Percentiles rank a stretch among this genome's conserved stretches.
Conservation (phyloP, 257 asterid species). For the Nicotiana noctiflora region DNA sequence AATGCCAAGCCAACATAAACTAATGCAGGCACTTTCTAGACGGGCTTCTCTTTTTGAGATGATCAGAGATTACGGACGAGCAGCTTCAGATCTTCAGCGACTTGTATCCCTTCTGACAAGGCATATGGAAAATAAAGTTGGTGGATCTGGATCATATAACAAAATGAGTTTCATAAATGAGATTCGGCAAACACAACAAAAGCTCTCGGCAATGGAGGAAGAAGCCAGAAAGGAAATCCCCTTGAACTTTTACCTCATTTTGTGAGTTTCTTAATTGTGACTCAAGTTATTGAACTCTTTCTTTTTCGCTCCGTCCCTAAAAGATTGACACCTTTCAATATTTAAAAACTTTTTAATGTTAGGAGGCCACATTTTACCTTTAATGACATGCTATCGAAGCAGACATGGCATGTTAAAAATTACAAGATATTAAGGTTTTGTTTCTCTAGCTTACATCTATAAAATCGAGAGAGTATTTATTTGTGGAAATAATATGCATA, state of each 20-base stretch:
- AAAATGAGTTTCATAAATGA: conserved; percentile 45
- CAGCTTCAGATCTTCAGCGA: conserved; percentile 72
- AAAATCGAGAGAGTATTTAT: not conserved
- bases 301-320: no score
- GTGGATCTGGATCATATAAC: conserved; percentile 44
- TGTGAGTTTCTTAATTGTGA: conserved; percentile 46
- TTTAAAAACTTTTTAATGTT: no score
- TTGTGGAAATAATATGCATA: not conserved
- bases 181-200: conserved; percentile 61
- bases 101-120: conserved; percentile 56
- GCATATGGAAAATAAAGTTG: conserved; percentile 48
- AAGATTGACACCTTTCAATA: no score
- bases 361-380: no score
- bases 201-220: conserved; percentile 73
- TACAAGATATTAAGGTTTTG: no score
- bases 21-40: conserved; percentile 75
- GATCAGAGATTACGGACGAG: conserved; percentile 89
- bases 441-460: no score
- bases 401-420: no score
- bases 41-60: conserved; percentile 70
- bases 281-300: not conserved
- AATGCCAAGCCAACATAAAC: not conserved
- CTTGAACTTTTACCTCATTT: conserved; percentile 81
- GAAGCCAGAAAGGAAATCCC: conserved; percentile 65
- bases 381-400: no score